Conservation (phyloP, 306 rosid genomes). For the Pueraria montana region DNA sequence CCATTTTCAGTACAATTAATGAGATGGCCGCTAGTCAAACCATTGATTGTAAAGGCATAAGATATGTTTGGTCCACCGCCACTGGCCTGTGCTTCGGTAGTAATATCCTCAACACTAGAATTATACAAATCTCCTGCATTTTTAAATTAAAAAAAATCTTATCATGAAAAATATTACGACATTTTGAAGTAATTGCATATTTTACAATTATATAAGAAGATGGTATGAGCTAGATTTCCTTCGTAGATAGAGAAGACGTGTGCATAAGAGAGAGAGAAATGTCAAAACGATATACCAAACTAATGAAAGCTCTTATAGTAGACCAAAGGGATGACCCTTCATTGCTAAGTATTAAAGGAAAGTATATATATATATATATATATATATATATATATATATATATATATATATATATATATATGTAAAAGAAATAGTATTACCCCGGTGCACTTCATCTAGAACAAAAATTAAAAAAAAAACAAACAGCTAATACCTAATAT, state of each 20-base stretch:
- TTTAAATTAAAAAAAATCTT: not conserved
- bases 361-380: no score
- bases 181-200: not conserved
- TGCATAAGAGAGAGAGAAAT: no score
- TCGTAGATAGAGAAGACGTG: not conserved
- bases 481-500: slow-evolving; percentile 52
- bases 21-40: slow-evolving; percentile 60
- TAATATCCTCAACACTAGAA: slow-evolving; percentile 52
- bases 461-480: no score
- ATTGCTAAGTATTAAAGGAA: not conserved
- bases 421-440: not conserved
- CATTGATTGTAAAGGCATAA: slow-evolving; percentile 63
- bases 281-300: no score
- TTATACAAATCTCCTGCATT: slow-evolving; percentile 71
- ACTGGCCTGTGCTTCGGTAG: slow-evolving; percentile 19
- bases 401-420: no score
- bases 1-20: slow-evolving; percentile 53
- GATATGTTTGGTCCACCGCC: slow-evolving; percentile 49
- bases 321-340: no score
- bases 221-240: not conserved
- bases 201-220: no score
- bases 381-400: no score
- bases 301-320: no score
- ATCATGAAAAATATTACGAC: not conserved
- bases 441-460: not conserved